A percentile compares a stretch with the other conserved stretches of the same genome.
Conservation (phyloP, 2,329 filamentous ascomycete species). For the Neocatenulostroma microsporum region DNA sequence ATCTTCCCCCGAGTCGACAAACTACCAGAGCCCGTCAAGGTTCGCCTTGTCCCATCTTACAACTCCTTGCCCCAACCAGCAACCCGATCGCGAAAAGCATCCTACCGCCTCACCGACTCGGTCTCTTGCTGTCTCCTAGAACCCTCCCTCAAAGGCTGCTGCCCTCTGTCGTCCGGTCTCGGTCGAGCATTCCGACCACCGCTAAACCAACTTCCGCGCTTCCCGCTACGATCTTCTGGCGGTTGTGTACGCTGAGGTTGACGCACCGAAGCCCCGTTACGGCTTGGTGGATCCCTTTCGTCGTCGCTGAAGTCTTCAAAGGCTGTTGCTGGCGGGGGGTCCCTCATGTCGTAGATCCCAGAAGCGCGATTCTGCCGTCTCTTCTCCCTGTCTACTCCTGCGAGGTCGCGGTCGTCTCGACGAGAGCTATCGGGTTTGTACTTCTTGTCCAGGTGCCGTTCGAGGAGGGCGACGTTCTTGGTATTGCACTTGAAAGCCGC, state of each 20-base stretch:
- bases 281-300: slow-evolving; percentile 18
- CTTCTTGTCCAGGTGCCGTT: slow-evolving; percentile 59
- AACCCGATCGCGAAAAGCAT: too few species aligned
- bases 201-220: slow-evolving; percentile 1
- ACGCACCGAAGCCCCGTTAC: neutral
- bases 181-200: neutral
- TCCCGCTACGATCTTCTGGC: neutral
- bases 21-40: too few species aligned
- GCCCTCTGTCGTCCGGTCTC: neutral
- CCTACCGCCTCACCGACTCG: slow-evolving; percentile 5
- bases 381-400: slow-evolving; percentile 23
- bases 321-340: slow-evolving; percentile 39
- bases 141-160: neutral
- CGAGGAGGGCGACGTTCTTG: slow-evolving; percentile 63
- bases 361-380: slow-evolving; percentile 27
- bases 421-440: slow-evolving; percentile 43
- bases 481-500: slow-evolving; percentile 68
- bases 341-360: slow-evolving; percentile 26
- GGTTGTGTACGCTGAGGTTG: neutral
- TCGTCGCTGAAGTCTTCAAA: slow-evolving; percentile 40
- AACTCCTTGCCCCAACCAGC: too few species aligned
- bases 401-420: slow-evolving; percentile 20
- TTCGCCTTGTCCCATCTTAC: too few species aligned
- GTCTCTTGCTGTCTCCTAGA: slow-evolving; percentile 4
- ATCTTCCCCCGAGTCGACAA: too few species aligned